A percentile compares a stretch with the other conserved stretches of the same genome.
These are phyloP conservation scores for Amyloporia xantha DNA, from an alignment of 768 basidiomycete species.

Conservation along the genomic window DNA sequence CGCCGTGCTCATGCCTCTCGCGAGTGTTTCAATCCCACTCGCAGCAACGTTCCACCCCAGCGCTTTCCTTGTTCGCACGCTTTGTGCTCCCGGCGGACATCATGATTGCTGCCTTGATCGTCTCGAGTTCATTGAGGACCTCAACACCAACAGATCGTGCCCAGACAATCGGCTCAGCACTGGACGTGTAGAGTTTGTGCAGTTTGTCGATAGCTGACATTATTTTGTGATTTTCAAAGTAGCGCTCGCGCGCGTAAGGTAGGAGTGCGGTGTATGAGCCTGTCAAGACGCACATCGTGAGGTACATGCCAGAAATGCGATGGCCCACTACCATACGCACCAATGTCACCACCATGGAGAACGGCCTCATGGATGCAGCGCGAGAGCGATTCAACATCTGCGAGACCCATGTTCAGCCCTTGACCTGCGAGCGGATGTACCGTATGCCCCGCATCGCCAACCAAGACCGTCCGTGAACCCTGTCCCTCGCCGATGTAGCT, in stretches of 20 bases:
- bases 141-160: slow-evolving; percentile 83
- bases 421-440: slow-evolving; percentile 95
- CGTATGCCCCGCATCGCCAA: slow-evolving; percentile 96
- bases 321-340: slow-evolving; percentile 33
- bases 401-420: slow-evolving; percentile 91
- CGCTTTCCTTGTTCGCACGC: slow-evolving; percentile 4
- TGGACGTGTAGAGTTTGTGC: slow-evolving; percentile 76
- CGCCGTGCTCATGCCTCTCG: slow-evolving; percentile 29
- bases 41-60: slow-evolving; percentile 26
- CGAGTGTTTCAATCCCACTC: slow-evolving; percentile 37
- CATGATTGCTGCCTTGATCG: slow-evolving; percentile 81
- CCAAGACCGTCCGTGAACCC: slow-evolving; percentile 70
- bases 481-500: slow-evolving; percentile 71
- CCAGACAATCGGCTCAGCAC: slow-evolving; percentile 71
- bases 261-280: slow-evolving; percentile 71
- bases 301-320: neutral
- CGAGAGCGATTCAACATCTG: slow-evolving; percentile 71
- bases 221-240: slow-evolving; percentile 79
- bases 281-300: slow-evolving; percentile 25
- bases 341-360: slow-evolving; percentile 72
- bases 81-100: slow-evolving; percentile 55
- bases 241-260: slow-evolving; percentile 76
- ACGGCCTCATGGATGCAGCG: slow-evolving; percentile 55
- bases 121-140: slow-evolving; percentile 82
- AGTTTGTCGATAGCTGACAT: slow-evolving; percentile 86